Percentiles rank a stretch among this genome's conserved stretches.
These are phyloP conservation scores for Earliella scabrosa DNA, from an alignment of 1,284 basidiomycete species.

Conservation along the genomic window DNA sequence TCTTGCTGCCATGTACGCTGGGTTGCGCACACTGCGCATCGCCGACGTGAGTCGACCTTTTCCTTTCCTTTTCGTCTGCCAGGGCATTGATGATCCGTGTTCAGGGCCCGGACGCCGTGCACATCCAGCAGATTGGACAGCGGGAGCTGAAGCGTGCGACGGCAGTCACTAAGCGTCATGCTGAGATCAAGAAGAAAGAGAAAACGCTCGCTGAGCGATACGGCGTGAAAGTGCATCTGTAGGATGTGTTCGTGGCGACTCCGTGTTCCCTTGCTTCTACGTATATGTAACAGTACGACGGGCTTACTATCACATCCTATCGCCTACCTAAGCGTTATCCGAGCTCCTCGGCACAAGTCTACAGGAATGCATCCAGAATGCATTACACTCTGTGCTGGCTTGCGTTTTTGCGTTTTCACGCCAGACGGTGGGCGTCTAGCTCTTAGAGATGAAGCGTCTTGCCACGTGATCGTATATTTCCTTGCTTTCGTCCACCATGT, in stretches of 20 bases:
- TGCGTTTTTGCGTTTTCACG: too few relatives aligned
- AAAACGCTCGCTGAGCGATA: conserved; percentile 58
- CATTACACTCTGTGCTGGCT: too few relatives aligned
- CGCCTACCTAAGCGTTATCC: too few relatives aligned
- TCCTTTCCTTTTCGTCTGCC: not conserved
- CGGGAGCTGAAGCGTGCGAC: conserved; percentile 79
- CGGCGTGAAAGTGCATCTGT: conserved; percentile 51
- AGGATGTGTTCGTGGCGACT: not conserved
- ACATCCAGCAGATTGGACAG: conserved; percentile 93
- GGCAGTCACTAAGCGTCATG: conserved; percentile 53
- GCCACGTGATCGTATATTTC: conserved; percentile 17
- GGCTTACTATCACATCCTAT: too few relatives aligned
- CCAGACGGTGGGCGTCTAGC: too few relatives aligned
- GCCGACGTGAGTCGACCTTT: conserved; percentile 74
- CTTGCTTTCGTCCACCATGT: conserved; percentile 26
- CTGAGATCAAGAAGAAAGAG: conserved; percentile 64
- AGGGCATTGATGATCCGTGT: conserved; percentile 1
- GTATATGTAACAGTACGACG: too few relatives aligned
- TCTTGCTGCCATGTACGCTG: conserved; percentile 81
- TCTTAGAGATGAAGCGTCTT: too few relatives aligned
- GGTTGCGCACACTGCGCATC: conserved; percentile 85
- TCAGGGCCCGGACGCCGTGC: conserved; percentile 90
- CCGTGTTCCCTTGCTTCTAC: too few relatives aligned
- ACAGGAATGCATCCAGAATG: too few relatives aligned
- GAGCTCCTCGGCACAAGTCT: too few relatives aligned